Evolutionary conservation across 2,329 filamentous ascomycete genomes (phyloP).

Genomic region (Hypoxylon sp.): DNA sequence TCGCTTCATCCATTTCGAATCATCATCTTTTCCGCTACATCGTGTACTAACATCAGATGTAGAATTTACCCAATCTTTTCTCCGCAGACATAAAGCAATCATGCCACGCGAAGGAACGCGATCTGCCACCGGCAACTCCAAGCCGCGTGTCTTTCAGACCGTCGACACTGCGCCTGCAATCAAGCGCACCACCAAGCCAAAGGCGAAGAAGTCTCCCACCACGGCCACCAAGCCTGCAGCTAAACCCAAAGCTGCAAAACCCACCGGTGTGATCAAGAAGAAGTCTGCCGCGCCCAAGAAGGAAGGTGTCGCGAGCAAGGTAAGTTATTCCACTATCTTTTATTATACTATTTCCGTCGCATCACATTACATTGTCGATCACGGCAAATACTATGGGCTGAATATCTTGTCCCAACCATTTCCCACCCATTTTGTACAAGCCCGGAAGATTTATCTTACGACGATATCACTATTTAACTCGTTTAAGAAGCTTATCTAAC

Average conservation of each 20-base stretch:
- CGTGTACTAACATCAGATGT: constrained; percentile 45
- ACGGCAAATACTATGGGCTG: neutral
- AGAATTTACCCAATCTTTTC: constrained; percentile 37
- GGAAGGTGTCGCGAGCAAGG: constrained; percentile 51
- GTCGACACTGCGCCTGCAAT: constrained; percentile 63
- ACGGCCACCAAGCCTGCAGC: constrained; percentile 36
- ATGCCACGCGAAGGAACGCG: constrained; percentile 67
- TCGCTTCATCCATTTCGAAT: constrained; percentile 41
- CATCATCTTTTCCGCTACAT: constrained; percentile 35
- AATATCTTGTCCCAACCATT: neutral
- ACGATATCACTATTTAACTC: neutral
- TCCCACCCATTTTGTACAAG: neutral
- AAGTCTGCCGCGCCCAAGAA: constrained; percentile 51
- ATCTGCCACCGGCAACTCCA: constrained; percentile 66
- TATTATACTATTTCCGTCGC: neutral
- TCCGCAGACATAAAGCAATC: constrained; percentile 31
- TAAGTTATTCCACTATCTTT: constrained; percentile 35
- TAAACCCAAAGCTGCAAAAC: constrained; percentile 49
- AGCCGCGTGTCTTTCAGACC: constrained; percentile 64
- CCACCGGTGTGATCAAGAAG: constrained; percentile 53
- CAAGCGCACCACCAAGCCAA: constrained; percentile 57
- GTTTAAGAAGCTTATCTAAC: constrained; percentile 38
- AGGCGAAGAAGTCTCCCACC: constrained; percentile 46
- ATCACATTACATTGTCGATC: constrained; percentile 1
- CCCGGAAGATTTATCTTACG: neutral